Conservation (phyloP, 192 early-diverging fungal genomes). For the Thamnidium elegans region DNA sequence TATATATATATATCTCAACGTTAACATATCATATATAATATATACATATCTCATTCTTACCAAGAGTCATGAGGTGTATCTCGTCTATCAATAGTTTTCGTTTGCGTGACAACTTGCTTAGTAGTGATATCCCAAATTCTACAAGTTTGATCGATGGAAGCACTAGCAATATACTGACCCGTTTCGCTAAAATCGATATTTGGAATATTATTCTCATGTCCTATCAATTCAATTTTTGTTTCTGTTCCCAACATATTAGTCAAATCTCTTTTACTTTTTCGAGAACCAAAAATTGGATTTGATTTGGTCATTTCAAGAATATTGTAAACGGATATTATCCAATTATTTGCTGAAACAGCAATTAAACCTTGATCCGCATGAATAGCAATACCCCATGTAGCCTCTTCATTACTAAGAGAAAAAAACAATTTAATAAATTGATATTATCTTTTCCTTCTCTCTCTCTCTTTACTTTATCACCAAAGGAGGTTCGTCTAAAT, state of each 20-base stretch:
- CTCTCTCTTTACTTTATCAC: conserved; percentile 35
- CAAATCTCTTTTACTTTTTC: background rate
- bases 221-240: conserved; percentile 34
- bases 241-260: conserved; percentile 20
- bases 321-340: conserved; percentile 44
- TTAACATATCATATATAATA: background rate
- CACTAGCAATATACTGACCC: conserved; percentile 52
- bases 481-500: conserved; percentile 39
- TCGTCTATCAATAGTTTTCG: conserved; percentile 23
- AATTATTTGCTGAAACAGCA: conserved; percentile 53
- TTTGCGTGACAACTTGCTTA: conserved; percentile 30
- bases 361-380: conserved; percentile 49
- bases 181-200: conserved; percentile 52
- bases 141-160: conserved; percentile 54
- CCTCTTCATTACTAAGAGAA: conserved; percentile 30
- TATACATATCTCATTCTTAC: background rate
- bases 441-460: background rate
- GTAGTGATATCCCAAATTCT: conserved; percentile 47
- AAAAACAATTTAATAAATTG: background rate
- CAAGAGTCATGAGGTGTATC: conserved; percentile 15
- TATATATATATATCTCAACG: background rate
- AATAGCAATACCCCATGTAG: conserved; percentile 62
- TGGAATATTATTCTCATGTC: conserved; percentile 64
- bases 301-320: conserved; percentile 11
- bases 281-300: background rate